Percentiles rank a stretch among this genome's conserved stretches.
phyloP scores from a whole-genome alignment of 1,139 yeast species.

The Yamadazyma oceani region DNA sequence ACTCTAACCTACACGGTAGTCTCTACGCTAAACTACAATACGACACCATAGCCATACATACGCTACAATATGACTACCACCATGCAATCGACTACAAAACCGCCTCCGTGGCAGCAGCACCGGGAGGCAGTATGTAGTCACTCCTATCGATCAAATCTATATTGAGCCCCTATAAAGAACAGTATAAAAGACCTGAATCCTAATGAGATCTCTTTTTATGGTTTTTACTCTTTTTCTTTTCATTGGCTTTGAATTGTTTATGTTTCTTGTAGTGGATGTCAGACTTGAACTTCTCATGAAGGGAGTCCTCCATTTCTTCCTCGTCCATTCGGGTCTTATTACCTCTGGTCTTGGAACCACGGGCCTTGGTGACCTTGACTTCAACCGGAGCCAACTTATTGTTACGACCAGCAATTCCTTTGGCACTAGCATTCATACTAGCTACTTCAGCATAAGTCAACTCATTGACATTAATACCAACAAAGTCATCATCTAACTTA shows the following conservation, averaged over 20 bases:
- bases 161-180: too few relatives aligned
- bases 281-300: constrained; percentile 20
- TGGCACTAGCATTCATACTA: constrained; percentile 15
- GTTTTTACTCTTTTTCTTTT: constrained; percentile 12
- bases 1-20: too few relatives aligned
- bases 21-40: too few relatives aligned
- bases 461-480: constrained; percentile 37
- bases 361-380: constrained; percentile 9
- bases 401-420: constrained; percentile 15
- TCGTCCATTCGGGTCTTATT: constrained; percentile 3
- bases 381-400: constrained; percentile 4
- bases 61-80: too few relatives aligned
- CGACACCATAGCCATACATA: too few relatives aligned
- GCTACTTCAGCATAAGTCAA: constrained; percentile 50
- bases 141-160: background rate
- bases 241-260: constrained; percentile 16
- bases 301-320: constrained; percentile 12
- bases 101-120: too few relatives aligned
- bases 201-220: background rate
- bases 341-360: constrained; percentile 4
- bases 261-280: constrained; percentile 21
- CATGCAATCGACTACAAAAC: background rate
- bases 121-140: background rate
- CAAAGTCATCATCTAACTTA: constrained; percentile 32
- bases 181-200: too few relatives aligned